Evolutionary conservation across 768 basidiomycete species (phyloP).

Genomic region (Gelatoporia subvermispora): DNA sequence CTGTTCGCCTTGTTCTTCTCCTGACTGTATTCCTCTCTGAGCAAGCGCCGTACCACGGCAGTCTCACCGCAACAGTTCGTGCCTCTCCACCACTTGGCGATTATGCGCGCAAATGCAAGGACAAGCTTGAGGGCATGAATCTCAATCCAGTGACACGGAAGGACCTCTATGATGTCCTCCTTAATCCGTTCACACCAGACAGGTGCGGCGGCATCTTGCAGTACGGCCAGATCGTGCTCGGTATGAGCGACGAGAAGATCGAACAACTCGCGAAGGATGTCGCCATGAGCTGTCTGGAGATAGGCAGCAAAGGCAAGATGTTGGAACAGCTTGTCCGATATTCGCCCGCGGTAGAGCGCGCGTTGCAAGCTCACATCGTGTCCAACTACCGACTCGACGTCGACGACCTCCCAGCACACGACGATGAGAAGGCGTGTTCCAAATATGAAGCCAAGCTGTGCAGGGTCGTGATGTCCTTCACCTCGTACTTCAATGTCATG

Average conservation of each 20-base stretch:
- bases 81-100: conserved; percentile 2
- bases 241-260: conserved; percentile 38
- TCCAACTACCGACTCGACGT: conserved; percentile 47
- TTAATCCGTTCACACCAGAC: conserved; percentile 68
- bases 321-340: conserved; percentile 51
- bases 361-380: conserved; percentile 42
- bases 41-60: conserved; percentile 17
- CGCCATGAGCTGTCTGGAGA: conserved; percentile 51
- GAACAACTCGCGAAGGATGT: conserved; percentile 53
- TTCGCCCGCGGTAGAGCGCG: conserved; percentile 37
- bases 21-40: conserved; percentile 53
- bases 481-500: too few relatives aligned
- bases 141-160: conserved; percentile 51
- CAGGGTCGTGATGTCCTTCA: conserved; percentile 30
- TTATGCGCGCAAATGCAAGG: conserved; percentile 22
- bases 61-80: conserved; percentile 18
- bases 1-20: conserved; percentile 70
- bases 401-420: conserved; percentile 52
- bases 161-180: conserved; percentile 58
- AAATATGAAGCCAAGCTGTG: conserved; percentile 49
- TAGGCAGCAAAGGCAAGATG: conserved; percentile 67
- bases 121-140: conserved; percentile 50
- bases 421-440: conserved; percentile 41
- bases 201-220: conserved; percentile 44
- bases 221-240: conserved; percentile 42